Percentiles rank a stretch among this genome's conserved stretches.
phyloP scores from a whole-genome alignment of 768 basidiomycete genomes.

The Tylopilus balloui region DNA sequence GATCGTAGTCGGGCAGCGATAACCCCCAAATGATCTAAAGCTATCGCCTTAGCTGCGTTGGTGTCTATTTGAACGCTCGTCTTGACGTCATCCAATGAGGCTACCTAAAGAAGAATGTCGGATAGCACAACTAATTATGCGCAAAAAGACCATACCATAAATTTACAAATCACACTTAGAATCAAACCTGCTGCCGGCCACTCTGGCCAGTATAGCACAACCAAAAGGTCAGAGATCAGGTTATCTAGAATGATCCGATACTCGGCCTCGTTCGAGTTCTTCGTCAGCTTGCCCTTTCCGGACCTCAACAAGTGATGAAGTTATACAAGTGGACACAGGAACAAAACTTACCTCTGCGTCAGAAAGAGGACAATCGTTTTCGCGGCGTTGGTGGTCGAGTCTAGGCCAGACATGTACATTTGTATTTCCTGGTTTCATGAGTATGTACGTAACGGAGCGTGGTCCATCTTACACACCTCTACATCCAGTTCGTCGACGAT shows the following conservation, averaged over 20 bases:
- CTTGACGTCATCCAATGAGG: constrained; percentile 80
- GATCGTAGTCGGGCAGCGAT: constrained; percentile 79
- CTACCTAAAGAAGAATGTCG: constrained; percentile 46
- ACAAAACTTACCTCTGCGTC: constrained; percentile 48
- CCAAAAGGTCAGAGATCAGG: constrained; percentile 80
- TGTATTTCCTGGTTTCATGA: constrained; percentile 53
- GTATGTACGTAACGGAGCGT: neutral
- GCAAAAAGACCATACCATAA: constrained; percentile 57
- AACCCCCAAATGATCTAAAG: constrained; percentile 90
- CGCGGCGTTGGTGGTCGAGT: constrained; percentile 80
- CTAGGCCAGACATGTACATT: constrained; percentile 66
- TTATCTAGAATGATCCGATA: constrained; percentile 92
- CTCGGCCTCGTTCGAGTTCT: constrained; percentile 91
- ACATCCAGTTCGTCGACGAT: constrained; percentile 65
- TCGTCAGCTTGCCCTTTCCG: constrained; percentile 82
- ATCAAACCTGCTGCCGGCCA: constrained; percentile 92
- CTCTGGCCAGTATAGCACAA: constrained; percentile 91
- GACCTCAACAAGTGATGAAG: constrained; percentile 43
- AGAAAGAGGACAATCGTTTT: constrained; percentile 78
- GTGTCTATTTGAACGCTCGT: constrained; percentile 58
- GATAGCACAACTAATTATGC: neutral
- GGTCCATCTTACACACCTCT: constrained; percentile 40
- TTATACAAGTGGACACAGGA: neutral
- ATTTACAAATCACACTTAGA: constrained; percentile 73
- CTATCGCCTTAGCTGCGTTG: constrained; percentile 83